phyloP scores from a whole-genome alignment of 495 filamentous ascomycete genomes.

The Bacidia gigantensis region DNA sequence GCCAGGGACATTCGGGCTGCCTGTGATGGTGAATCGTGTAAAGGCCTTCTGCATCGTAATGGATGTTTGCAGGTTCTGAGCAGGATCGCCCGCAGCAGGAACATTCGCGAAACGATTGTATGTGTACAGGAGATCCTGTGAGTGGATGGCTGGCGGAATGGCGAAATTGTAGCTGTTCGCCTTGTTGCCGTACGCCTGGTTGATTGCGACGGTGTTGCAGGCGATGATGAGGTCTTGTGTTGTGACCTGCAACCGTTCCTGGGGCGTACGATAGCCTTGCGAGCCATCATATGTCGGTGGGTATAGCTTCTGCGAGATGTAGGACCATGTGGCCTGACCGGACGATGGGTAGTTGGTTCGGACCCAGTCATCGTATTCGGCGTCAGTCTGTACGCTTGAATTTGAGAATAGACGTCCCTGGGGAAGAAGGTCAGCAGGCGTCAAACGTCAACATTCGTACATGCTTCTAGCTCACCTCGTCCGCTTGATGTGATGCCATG shows the following conservation, averaged over 20 bases:
- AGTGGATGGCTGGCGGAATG: conserved; percentile 5
- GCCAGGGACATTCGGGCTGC: neutral
- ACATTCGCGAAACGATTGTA: too few relatives aligned
- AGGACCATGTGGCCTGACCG: neutral
- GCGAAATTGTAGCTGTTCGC: conserved; percentile 13
- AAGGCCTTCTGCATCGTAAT: neutral
- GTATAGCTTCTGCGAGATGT: conserved; percentile 5
- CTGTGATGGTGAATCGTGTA: neutral
- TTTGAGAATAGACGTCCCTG: neutral
- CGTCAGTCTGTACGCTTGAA: conserved; percentile 1
- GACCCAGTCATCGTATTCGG: conserved; percentile 8
- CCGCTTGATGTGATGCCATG: conserved; percentile 2
- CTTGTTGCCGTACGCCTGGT: neutral
- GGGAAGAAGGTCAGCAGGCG: too few relatives aligned
- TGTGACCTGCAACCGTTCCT: neutral
- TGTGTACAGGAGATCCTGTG: conserved; percentile 10
- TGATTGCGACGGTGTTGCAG: neutral
- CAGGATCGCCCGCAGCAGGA: neutral
- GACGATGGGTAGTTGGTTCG: conserved; percentile 3
- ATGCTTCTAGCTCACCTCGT: too few relatives aligned
- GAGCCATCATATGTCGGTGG: conserved; percentile 4
- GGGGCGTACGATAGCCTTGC: neutral
- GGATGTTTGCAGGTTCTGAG: neutral
- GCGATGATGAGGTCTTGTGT: neutral
- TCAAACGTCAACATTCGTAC: too few relatives aligned